These are phyloP conservation scores for Candida montana DNA, from an alignment of 805 yeast genomes.

Conservation along the genomic window DNA sequence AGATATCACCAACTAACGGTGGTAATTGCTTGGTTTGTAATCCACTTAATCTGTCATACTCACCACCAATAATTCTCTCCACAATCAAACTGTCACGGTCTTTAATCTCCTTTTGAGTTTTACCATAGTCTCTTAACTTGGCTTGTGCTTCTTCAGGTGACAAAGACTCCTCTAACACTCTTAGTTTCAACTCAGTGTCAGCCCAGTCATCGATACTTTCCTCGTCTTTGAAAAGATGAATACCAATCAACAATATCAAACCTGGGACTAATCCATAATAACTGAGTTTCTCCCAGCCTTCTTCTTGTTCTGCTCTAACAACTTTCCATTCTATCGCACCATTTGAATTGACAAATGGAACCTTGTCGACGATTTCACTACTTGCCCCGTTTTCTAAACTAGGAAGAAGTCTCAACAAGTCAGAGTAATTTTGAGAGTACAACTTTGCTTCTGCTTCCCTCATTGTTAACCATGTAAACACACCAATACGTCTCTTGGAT, in stretches of 20 bases:
- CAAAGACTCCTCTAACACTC: constrained; percentile 62
- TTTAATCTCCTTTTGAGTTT: constrained; percentile 49
- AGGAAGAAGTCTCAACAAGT: constrained; percentile 49
- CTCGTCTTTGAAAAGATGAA: constrained; percentile 45
- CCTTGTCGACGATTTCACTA: constrained; percentile 72
- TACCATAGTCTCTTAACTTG: constrained; percentile 31
- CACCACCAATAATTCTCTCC: constrained; percentile 78
- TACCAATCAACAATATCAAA: constrained; percentile 48
- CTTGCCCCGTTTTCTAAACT: constrained; percentile 40
- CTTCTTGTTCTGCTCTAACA: constrained; percentile 67
- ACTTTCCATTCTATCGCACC: constrained; percentile 78
- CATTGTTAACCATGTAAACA: constrained; percentile 40
- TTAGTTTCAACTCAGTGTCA: constrained; percentile 68
- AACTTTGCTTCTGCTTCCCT: constrained; percentile 49
- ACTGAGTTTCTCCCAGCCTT: constrained; percentile 80
- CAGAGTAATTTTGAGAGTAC: constrained; percentile 56
- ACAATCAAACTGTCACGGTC: constrained; percentile 73
- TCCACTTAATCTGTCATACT: constrained; percentile 66
- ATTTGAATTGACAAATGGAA: constrained; percentile 74
- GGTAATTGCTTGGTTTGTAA: constrained; percentile 40
- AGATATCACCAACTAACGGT: constrained; percentile 11
- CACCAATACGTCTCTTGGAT: constrained; percentile 48
- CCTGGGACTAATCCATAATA: constrained; percentile 72
- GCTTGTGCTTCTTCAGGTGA: constrained; percentile 46
- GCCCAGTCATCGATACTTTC: constrained; percentile 71